Percentiles rank a stretch among this genome's conserved stretches.
These are phyloP conservation scores for Tephrocybe sp. DNA, from an alignment of 768 basidiomycete species.

Conservation along the genomic window DNA sequence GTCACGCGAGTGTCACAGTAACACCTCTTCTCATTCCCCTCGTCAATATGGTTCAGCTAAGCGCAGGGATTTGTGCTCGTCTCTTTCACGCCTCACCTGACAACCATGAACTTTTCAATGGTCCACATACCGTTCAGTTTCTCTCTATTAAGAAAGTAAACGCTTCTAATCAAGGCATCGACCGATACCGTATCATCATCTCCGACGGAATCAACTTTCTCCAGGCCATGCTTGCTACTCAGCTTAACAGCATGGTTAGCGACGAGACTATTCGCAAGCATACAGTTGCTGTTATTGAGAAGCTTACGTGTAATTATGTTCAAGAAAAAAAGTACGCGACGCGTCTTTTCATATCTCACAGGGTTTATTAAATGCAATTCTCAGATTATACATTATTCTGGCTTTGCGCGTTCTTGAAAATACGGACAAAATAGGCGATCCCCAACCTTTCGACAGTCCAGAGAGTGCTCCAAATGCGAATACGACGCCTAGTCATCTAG, in stretches of 20 bases:
- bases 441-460: conserved; percentile 29
- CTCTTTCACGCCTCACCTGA: conserved; percentile 44
- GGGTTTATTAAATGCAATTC: conserved; percentile 1
- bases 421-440: conserved; percentile 73
- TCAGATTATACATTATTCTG: conserved; percentile 81
- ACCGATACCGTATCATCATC: conserved; percentile 78
- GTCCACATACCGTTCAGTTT: conserved; percentile 64
- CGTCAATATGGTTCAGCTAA: conserved; percentile 40
- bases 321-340: conserved; percentile 74
- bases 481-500: background rate
- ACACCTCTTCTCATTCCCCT: conserved; percentile 1
- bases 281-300: conserved; percentile 66
- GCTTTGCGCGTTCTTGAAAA: conserved; percentile 54
- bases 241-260: conserved; percentile 75
- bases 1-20: conserved; percentile 17
- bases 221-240: conserved; percentile 95
- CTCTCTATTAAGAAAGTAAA: conserved; percentile 81
- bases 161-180: conserved; percentile 31
- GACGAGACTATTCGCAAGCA: conserved; percentile 61
- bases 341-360: conserved; percentile 4
- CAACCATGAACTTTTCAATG: conserved; percentile 41
- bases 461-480: conserved; percentile 27
- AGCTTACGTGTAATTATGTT: conserved; percentile 79
- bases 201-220: conserved; percentile 86
- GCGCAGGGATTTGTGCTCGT: conserved; percentile 51